Base-by-base conservation (phyloP, 139 green algal genomes). In the Choricystis sp. region DNA sequence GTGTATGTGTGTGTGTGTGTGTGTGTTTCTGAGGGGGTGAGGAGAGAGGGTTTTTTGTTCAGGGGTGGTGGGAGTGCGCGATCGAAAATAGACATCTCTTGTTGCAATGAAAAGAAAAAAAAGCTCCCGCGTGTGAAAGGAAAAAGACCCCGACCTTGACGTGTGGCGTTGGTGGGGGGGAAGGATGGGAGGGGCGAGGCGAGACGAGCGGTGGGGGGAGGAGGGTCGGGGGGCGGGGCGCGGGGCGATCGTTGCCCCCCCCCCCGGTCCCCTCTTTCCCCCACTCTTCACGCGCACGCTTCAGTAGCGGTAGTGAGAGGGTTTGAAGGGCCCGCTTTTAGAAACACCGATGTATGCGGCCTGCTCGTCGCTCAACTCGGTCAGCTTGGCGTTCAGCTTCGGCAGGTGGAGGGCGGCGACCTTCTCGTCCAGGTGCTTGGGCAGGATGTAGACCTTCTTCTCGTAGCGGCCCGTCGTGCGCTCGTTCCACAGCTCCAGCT, bases 401-500 rank as follows among this genome's bases (percentile, higher is more conserved):
- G 73, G 66, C 73, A 98, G 76, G 77, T 98, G 92, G 56, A 98
- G 86, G 2, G 81, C 74, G 3, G 92, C 92, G 4, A 96, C 76
- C 91, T 98, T 98, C 90, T 99, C 94, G 63, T 99, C 94, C 60
- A 99, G 83, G 77, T 99, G 89, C 85, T 99, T 99, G 76, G 94
- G 94, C 71, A 99, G 83, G 67, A 99, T 89, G 68, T 98, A 99
- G 56, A 99, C 93, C 85, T 98, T 95, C 70, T 95, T 95, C 81
- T 99, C 86, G 71, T 99, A 99, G 67, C 94, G 89, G 66, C 88
- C 90, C n/a, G 77, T 83, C 49, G 70, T 73, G 40, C 76, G 77
- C 84, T 99, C 94, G 71, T 94, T 98, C 94, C 94, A 99, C 49
- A 99, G 88, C 86, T 99, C 94, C 70, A 99, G 80, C 88, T 98